Conservation (phyloP, 441 rosid species). For the Gossypium aridum region DNA sequence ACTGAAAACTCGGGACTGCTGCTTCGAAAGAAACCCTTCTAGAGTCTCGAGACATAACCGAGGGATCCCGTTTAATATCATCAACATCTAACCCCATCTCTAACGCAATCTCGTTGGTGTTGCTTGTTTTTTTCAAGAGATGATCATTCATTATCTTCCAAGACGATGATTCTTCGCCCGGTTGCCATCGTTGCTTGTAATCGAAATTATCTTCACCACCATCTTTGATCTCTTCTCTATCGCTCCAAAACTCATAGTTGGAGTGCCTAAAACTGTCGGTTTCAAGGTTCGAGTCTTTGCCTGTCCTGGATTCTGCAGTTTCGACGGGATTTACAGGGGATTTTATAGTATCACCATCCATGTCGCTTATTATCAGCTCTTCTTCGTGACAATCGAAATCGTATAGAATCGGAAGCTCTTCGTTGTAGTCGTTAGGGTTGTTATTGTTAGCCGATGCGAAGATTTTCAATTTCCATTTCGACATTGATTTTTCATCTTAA, state of each 20-base stretch:
- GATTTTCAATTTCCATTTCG: conserved; percentile 21
- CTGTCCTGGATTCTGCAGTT: background rate
- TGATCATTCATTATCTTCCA: conserved; percentile 24
- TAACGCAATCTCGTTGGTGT: conserved; percentile 46
- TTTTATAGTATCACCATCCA: conserved; percentile 3
- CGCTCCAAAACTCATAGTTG: conserved; percentile 31
- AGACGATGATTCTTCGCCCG: conserved; percentile 25
- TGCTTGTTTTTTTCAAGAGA: conserved; percentile 22
- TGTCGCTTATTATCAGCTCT: background rate
- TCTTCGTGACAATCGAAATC: conserved; percentile 18
- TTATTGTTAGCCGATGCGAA: conserved; percentile 27
- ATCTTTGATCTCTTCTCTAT: conserved; percentile 9
- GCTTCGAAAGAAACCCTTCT: conserved; percentile 45
- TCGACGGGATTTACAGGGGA: background rate
- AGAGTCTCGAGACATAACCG: background rate
- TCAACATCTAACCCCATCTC: conserved; percentile 58
- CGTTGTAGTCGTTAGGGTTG: conserved; percentile 15
- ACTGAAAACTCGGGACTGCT: conserved; percentile 17
- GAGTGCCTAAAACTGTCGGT: conserved; percentile 15
- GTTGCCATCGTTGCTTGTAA: conserved; percentile 11
- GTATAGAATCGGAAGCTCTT: conserved; percentile 31
- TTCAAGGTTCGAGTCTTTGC: conserved; percentile 5
- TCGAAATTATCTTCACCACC: conserved; percentile 23
- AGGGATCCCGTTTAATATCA: conserved; percentile 22
- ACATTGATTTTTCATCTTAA: background rate